A percentile compares a stretch with the other conserved stretches of the same genome.
These are phyloP conservation scores for Eucalyptus melliodora DNA, from an alignment of 345 rosid genomes.

Conservation along the genomic window DNA sequence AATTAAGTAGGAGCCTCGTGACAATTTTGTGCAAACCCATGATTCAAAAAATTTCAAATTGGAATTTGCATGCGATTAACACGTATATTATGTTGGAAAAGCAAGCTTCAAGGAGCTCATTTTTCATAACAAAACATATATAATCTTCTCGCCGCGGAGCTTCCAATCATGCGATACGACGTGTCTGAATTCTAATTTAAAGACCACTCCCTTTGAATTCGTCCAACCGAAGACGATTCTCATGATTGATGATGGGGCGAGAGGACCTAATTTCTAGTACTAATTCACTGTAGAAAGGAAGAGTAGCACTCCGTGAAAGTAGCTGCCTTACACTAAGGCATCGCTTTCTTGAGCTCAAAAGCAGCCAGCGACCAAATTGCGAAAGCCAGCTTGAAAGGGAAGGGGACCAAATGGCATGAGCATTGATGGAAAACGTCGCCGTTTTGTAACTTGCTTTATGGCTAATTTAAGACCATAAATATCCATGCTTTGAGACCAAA, in stretches of 20 bases:
- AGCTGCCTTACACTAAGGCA: background rate
- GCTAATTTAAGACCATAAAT: background rate
- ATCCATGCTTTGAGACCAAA: background rate
- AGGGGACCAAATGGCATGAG: background rate
- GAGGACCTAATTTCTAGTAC: background rate
- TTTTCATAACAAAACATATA: background rate
- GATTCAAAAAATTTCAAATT: background rate
- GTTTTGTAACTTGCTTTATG: background rate
- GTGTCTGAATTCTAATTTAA: background rate
- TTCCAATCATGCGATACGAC: accelerated
- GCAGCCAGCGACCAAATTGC: background rate
- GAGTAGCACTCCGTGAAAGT: background rate
- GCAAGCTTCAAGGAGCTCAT: background rate
- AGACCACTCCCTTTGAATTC: background rate
- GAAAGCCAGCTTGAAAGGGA: background rate
- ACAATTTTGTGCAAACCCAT: background rate
- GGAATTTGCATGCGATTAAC: background rate
- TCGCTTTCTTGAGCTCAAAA: background rate
- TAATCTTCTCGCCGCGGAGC: background rate
- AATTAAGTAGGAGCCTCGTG: background rate
- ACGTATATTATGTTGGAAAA: background rate
- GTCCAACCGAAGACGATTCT: background rate
- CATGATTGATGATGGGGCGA: background rate
- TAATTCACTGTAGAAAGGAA: background rate
- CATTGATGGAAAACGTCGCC: background rate